phyloP scores from a whole-genome alignment of 2,329 filamentous ascomycete species.

The Cryphonectria parasitica region DNA sequence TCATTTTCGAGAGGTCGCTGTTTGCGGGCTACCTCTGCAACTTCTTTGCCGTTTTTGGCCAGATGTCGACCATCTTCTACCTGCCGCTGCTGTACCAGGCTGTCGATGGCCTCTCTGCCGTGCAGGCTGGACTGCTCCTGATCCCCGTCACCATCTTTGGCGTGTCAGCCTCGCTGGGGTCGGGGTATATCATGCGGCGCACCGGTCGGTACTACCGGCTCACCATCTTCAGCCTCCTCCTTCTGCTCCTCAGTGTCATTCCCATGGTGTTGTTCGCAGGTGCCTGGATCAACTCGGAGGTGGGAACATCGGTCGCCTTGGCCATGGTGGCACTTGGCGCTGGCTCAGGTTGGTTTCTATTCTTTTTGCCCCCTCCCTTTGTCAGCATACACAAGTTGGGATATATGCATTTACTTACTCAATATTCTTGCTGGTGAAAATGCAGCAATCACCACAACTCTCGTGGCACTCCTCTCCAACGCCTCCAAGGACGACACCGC shows the following conservation, averaged over 20 bases:
- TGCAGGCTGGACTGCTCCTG: conserved; percentile 65
- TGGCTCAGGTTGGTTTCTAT: conserved; percentile 40
- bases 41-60: conserved; percentile 69
- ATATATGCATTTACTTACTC: conserved; percentile 37
- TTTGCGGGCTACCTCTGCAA: conserved; percentile 72
- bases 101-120: conserved; percentile 66
- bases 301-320: conserved; percentile 61
- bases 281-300: conserved; percentile 49
- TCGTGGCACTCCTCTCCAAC: conserved; percentile 75
- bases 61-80: conserved; percentile 67
- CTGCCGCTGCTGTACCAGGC: conserved; percentile 81
- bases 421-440: conserved; percentile 40
- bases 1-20: conserved; percentile 70
- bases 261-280: conserved; percentile 63
- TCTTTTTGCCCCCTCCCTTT: neutral
- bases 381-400: conserved; percentile 20
- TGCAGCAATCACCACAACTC: conserved; percentile 67
- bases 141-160: conserved; percentile 65
- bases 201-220: conserved; percentile 75
- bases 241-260: conserved; percentile 58
- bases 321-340: conserved; percentile 49
- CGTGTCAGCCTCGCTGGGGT: conserved; percentile 66
- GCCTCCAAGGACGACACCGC: conserved; percentile 69
- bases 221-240: conserved; percentile 60
- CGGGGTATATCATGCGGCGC: conserved; percentile 69